Evolutionary conservation across 306 rosid species (phyloP).

Genomic region (Macrotyloma uniflorum): DNA sequence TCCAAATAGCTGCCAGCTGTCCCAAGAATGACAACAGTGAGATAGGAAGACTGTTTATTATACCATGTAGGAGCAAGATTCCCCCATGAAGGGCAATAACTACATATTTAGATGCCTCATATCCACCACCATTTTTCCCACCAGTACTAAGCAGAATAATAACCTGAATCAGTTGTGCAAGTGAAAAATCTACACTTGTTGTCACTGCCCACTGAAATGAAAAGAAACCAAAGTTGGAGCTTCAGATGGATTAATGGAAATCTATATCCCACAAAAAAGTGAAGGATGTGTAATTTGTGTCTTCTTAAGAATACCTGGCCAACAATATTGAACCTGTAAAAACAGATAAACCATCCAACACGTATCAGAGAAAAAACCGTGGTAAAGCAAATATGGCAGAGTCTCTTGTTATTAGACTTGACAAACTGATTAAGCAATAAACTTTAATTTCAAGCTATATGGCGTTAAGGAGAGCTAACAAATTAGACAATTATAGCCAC

Average conservation of each 20-base stretch:
- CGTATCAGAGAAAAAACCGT: conserved; percentile 32
- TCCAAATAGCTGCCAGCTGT: conserved; percentile 91
- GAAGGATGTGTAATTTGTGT: conserved; percentile 40
- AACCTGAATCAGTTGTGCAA: conserved; percentile 86
- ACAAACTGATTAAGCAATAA: background rate
- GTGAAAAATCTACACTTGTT: conserved; percentile 91
- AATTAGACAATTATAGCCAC: background rate
- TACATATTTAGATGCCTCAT: conserved; percentile 74
- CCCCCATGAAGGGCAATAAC: conserved; percentile 75
- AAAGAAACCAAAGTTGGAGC: conserved; percentile 47
- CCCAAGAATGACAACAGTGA: conserved; percentile 84
- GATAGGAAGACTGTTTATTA: conserved; percentile 83
- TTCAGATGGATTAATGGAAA: no score
- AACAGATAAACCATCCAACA: conserved; percentile 40
- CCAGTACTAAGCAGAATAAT: conserved; percentile 92
- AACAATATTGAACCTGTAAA: conserved; percentile 95
- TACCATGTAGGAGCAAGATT: conserved; percentile 79
- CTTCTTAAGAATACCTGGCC: conserved; percentile 80
- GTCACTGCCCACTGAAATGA: conserved; percentile 97
- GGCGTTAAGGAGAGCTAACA: background rate
- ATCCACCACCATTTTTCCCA: conserved; percentile 85
- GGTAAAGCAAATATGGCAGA: background rate
- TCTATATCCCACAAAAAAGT: no score
- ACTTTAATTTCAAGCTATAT: background rate
- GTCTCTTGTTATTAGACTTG: background rate